These are phyloP conservation scores for Paraphoma sp. DNA, from an alignment of 2,329 filamentous ascomycete species.

Conservation along the genomic window DNA sequence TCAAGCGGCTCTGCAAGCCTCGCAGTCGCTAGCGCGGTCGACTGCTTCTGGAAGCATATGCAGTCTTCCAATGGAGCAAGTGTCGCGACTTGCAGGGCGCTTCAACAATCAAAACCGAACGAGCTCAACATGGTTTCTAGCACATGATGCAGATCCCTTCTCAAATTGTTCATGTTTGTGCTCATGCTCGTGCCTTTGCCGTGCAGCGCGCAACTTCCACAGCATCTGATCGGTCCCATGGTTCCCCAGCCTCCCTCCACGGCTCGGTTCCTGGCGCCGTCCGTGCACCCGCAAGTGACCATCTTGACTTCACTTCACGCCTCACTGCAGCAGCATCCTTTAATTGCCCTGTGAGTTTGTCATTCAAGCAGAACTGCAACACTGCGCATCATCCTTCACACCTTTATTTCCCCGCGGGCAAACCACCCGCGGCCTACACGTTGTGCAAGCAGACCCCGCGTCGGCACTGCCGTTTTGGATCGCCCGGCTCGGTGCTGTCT, in stretches of 20 bases:
- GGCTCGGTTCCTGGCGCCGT: constrained; percentile 20
- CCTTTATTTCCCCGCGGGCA: background rate
- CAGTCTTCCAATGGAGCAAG: constrained; percentile 14
- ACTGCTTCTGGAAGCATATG: constrained; percentile 21
- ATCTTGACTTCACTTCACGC: constrained; percentile 21
- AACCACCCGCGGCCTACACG: background rate
- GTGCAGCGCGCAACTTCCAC: no score
- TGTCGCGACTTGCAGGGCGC: constrained; percentile 1
- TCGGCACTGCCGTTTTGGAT: constrained; percentile 33
- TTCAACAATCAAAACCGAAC: no score
- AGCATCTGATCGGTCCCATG: constrained; percentile 1
- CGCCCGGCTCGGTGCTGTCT: constrained; percentile 23
- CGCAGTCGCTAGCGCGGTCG: constrained; percentile 11
- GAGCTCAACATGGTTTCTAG: no score
- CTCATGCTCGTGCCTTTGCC: no score
- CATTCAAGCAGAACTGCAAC: background rate
- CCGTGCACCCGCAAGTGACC: constrained; percentile 19
- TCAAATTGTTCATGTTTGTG: no score
- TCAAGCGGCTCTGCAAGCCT: constrained; percentile 12
- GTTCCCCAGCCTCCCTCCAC: constrained; percentile 35
- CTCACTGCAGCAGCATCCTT: constrained; percentile 11
- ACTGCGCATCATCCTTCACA: background rate
- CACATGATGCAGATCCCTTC: no score
- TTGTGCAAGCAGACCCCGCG: constrained; percentile 22
- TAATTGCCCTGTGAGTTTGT: constrained; percentile 5